Percentiles rank a stretch among this genome's conserved stretches.
These are phyloP conservation scores for Coemansia sp. DNA, from an alignment of 192 early-diverging fungal genomes.

Conservation along the genomic window DNA sequence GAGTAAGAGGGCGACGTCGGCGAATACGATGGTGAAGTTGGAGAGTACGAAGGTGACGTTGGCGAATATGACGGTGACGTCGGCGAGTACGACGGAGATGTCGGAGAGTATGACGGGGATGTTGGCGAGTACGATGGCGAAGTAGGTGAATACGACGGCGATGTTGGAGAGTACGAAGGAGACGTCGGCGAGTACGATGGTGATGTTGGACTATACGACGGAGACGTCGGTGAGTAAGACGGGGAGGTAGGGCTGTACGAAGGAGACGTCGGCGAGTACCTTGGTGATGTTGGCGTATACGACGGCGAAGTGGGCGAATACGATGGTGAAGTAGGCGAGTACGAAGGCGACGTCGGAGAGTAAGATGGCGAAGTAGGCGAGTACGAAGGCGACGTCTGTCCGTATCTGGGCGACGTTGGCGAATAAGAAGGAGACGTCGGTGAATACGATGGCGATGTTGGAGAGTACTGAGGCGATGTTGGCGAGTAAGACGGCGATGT, in stretches of 20 bases:
- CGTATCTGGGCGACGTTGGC: slow-evolving; percentile 73
- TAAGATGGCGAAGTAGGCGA: slow-evolving; percentile 67
- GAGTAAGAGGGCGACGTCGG: slow-evolving; percentile 76
- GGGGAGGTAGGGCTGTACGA: slow-evolving; percentile 67
- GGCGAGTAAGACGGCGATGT: slow-evolving; percentile 71
- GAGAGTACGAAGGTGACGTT: slow-evolving; percentile 49
- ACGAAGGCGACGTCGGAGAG: slow-evolving; percentile 64
- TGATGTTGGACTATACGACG: slow-evolving; percentile 64
- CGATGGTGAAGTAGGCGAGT: slow-evolving; percentile 67
- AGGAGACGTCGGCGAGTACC: slow-evolving; percentile 75
- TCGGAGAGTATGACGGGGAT: slow-evolving; percentile 77
- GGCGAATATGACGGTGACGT: slow-evolving; percentile 71
- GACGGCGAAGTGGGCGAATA: slow-evolving; percentile 65
- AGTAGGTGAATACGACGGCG: slow-evolving; percentile 33
- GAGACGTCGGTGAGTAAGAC: slow-evolving; percentile 64
- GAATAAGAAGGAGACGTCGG: slow-evolving; percentile 73
- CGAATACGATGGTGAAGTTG: slow-evolving; percentile 56
- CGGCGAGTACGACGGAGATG: slow-evolving; percentile 54
- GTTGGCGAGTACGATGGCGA: slow-evolving; percentile 62
- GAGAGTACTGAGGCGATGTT: slow-evolving; percentile 66
- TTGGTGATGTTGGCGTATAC: slow-evolving; percentile 67
- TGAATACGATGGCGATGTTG: slow-evolving; percentile 62
- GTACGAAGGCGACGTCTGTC: slow-evolving; percentile 79
- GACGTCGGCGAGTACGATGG: slow-evolving; percentile 73
- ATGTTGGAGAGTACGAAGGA: slow-evolving; percentile 75